Base-by-base conservation (phyloP, 2,329 filamentous ascomycete species). In the Rutstroemia sp. region DNA sequence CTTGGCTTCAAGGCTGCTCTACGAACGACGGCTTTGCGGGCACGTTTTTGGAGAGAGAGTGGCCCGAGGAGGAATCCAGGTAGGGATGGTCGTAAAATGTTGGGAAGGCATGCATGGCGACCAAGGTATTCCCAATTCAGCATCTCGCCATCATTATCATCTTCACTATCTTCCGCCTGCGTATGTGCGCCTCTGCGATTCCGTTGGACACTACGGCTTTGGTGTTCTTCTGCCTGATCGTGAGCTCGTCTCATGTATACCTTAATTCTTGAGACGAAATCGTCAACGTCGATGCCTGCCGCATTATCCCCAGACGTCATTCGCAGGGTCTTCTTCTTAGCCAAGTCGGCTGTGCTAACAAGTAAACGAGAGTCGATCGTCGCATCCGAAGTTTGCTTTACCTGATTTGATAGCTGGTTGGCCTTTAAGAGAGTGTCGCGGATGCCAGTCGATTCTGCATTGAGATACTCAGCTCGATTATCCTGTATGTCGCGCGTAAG, bases 251-350 rank as follows among this genome's bases (percentile, higher is more conserved):
- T 83, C 90, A 97, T 96, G 69, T 88, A 97, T 3, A 81, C 82
- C 58, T 95, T 90, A 70, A 88, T 92, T 71, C 95, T 95, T 0
- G 88, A 88, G 14, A 97, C 83, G 66, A 97, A 95, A 65, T 96
- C 89, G 59, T 97, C 92, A 0, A 95, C 78, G 66, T 97, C 92
- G 21, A 99, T 75, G 7, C 91, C 89, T 51, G 87, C 83, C 2
- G 83, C 82, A 2, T 80, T 75, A 64, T 87, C 86, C 6, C 91
- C 91, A 30, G 89, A 77, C 1, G 87, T 83, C 25, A 95, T 78
- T 51, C 86, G 83, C 45, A 86, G 77, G 0, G 89, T 86, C 68
- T 90, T 91, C 64, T 88, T 89, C 65, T 87, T 86, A 0, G 88
- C 86, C 4, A 95, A 72, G 61, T 96, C 91, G 5, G 89, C 88